A percentile compares a stretch with the other conserved stretches of the same genome.
These are phyloP conservation scores for Tolypocladium album DNA, from an alignment of 2,329 filamentous ascomycete genomes.

Conservation along the genomic window DNA sequence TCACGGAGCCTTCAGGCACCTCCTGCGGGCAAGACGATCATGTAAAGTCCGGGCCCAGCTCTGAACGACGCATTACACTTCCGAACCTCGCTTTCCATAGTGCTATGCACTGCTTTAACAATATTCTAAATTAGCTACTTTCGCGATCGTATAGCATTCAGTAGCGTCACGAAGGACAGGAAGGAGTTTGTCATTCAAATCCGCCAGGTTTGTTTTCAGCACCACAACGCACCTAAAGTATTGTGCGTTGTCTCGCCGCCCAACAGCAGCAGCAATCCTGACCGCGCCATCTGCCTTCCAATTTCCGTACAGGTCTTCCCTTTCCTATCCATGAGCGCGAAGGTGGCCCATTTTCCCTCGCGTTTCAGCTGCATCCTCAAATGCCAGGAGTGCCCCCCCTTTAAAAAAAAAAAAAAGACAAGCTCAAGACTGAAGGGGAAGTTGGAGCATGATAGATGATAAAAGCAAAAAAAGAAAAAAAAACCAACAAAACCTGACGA, in stretches of 20 bases:
- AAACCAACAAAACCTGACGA: conserved; percentile 10
- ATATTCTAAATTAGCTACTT: too few relatives aligned
- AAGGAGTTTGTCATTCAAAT: not conserved
- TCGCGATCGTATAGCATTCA: not conserved
- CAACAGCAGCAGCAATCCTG: not conserved
- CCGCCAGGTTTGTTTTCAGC: not conserved
- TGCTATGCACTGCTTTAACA: too few relatives aligned
- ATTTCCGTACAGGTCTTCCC: not conserved
- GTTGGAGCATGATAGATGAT: not conserved
- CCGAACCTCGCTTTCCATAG: not conserved
- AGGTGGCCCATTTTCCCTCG: not conserved
- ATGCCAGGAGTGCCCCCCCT: not conserved
- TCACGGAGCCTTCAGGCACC: not conserved
- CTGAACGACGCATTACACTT: not conserved
- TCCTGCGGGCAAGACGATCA: not conserved
- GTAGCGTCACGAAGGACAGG: not conserved
- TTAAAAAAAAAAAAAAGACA: too few relatives aligned
- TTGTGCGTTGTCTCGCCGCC: not conserved
- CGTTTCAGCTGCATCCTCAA: not conserved
- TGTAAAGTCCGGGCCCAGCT: not conserved
- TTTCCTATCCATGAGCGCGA: not conserved
- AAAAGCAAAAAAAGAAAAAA: conserved; percentile 10
- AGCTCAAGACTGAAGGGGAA: not conserved
- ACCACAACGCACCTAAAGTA: not conserved
- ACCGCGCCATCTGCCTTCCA: not conserved